Conservation (phyloP, 1,139 yeast genomes). For the Debaryomyces singareniensis region DNA sequence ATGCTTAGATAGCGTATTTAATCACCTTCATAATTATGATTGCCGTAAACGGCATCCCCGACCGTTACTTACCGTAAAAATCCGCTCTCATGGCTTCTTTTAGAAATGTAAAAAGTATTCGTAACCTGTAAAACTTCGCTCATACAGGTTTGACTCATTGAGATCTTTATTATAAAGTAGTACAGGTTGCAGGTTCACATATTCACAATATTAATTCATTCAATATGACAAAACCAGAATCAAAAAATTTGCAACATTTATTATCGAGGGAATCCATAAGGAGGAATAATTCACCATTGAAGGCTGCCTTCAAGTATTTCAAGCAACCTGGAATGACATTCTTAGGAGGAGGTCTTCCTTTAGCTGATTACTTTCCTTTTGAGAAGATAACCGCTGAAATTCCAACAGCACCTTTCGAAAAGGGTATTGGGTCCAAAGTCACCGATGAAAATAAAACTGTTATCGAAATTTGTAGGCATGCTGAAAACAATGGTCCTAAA, state of each 20-base stretch:
- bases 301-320: conserved; percentile 75
- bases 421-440: conserved; percentile 69
- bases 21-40: no score
- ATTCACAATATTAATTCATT: no score
- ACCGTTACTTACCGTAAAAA: no score
- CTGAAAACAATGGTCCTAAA: conserved; percentile 20
- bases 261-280: conserved; percentile 73
- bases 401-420: conserved; percentile 69
- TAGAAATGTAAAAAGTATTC: no score
- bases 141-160: no score
- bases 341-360: conserved; percentile 93
- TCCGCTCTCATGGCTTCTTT: no score
- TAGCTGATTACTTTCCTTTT: conserved; percentile 88
- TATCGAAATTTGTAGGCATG: conserved; percentile 39
- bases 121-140: no score
- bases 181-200: no score
- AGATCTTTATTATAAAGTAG: no score
- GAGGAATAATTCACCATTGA: conserved; percentile 76
- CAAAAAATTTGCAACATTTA: conserved; percentile 71
- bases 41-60: no score
- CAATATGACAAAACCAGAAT: conserved; percentile 14
- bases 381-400: conserved; percentile 63
- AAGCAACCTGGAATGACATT: conserved; percentile 72
- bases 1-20: no score
- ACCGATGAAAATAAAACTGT: conserved; percentile 44